Evolutionary conservation across 176 grass and related monocot genomes (phyloP).

Genomic region (Cocos nucifera): DNA sequence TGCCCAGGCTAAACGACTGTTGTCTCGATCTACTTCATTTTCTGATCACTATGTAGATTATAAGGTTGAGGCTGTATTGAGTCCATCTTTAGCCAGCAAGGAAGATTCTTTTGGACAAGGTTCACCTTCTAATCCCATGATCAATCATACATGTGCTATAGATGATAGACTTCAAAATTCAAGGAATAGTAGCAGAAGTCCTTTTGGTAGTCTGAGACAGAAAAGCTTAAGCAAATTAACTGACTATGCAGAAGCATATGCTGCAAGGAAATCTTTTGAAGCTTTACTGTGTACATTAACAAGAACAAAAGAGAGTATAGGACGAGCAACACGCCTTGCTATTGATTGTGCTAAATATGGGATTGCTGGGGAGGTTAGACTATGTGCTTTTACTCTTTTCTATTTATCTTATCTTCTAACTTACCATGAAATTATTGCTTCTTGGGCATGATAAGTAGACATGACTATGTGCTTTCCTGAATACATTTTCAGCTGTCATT

Average conservation of each 20-base stretch:
- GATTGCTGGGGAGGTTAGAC: conserved; percentile 86
- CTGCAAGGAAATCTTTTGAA: conserved; percentile 67
- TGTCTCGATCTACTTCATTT: conserved; percentile 54
- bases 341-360: conserved; percentile 90
- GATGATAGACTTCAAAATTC: conserved; percentile 35
- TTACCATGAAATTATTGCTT: neutral
- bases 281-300: conserved; percentile 68
- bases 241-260: conserved; percentile 48
- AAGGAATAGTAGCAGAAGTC: conserved; percentile 34
- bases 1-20: conserved; percentile 41
- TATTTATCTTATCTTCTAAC: neutral
- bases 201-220: conserved; percentile 27
- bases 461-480: too few relatives aligned
- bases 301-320: conserved; percentile 92
- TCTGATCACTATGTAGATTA: conserved; percentile 41
- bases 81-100: conserved; percentile 34
- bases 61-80: conserved; percentile 38
- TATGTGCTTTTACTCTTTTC: conserved; percentile 12
- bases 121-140: conserved; percentile 47
- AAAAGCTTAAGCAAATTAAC: conserved; percentile 39
- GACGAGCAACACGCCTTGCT: conserved; percentile 82
- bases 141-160: conserved; percentile 26
- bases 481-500: too few relatives aligned
- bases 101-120: conserved; percentile 38
- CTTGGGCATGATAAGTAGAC: too few relatives aligned